phyloP scores from a whole-genome alignment of 2,329 filamentous ascomycete species.

The Alternaria ventricosa region DNA sequence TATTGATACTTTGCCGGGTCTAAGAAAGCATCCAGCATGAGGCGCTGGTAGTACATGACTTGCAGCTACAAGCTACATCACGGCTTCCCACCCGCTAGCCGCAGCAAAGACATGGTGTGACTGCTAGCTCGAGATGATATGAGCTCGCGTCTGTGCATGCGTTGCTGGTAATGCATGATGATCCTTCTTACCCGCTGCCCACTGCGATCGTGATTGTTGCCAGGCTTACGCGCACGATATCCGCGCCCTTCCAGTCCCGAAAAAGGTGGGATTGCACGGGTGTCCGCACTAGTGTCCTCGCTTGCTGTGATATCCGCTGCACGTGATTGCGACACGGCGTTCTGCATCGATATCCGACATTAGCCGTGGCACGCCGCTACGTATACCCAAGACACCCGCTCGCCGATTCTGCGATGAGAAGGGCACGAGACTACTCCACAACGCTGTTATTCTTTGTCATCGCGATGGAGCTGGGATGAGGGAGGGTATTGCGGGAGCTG shows the following conservation, averaged over 20 bases:
- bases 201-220: neutral
- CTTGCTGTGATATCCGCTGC: conserved; percentile 30
- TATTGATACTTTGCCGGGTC: neutral
- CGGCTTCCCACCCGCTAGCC: neutral
- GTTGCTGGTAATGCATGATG: neutral
- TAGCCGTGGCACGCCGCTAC: conserved; percentile 31
- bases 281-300: conserved; percentile 21
- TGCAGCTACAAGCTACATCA: too few species aligned
- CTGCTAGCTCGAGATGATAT: neutral
- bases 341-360: conserved; percentile 23
- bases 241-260: conserved; percentile 17
- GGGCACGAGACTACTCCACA: conserved; percentile 18
- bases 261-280: conserved; percentile 10
- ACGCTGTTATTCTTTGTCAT: conserved; percentile 7
- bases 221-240: conserved; percentile 17
- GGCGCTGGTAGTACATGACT: neutral
- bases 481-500: conserved; percentile 32
- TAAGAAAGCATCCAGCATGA: neutral
- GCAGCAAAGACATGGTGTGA: neutral
- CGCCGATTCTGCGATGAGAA: neutral
- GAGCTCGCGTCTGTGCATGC: neutral
- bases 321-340: conserved; percentile 5
- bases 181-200: neutral
- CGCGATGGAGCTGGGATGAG: neutral
- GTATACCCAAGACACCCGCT: conserved; percentile 27